Evolutionary conservation across 2,329 filamentous ascomycete genomes (phyloP).

Genomic region (Herpotrichia juniperi): DNA sequence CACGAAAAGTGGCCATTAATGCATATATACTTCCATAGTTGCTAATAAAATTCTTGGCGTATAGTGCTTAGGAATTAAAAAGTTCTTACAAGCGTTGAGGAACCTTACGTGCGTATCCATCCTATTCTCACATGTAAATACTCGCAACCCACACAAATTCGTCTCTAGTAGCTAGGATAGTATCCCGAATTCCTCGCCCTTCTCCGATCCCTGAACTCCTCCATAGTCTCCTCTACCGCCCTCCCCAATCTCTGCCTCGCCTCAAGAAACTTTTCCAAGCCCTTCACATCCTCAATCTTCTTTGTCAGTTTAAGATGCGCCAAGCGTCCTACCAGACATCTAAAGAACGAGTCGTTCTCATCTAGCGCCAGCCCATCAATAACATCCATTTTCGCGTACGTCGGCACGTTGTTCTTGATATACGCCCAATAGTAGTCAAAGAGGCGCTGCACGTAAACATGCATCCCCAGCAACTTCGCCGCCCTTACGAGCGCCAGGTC

Average conservation of each 20-base stretch:
- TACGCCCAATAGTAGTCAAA: not conserved
- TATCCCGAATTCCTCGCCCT: too few relatives aligned
- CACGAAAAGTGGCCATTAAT: too few relatives aligned
- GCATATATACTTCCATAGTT: too few relatives aligned
- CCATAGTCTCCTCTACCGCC: not conserved
- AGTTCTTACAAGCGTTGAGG: too few relatives aligned
- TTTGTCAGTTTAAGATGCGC: not conserved
- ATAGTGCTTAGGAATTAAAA: too few relatives aligned
- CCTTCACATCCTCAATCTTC: not conserved
- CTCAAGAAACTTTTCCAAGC: not conserved
- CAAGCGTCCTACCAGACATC: not conserved
- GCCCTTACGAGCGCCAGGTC: not conserved
- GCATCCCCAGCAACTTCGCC: not conserved
- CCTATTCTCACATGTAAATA: too few relatives aligned
- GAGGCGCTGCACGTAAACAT: not conserved
- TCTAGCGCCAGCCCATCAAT: not conserved
- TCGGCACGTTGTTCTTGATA: not conserved
- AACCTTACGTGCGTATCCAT: too few relatives aligned
- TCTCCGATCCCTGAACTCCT: not conserved
- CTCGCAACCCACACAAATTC: too few relatives aligned
- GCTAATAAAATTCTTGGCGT: too few relatives aligned
- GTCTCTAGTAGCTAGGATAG: too few relatives aligned
- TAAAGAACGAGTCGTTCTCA: not conserved
- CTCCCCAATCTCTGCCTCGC: not conserved
- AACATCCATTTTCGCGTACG: not conserved